Evolutionary conservation across 1,139 yeast species (phyloP), one percentile per base, ranked within the genome.

Genomic region (Scheffersomyces segobiensis): DNA sequence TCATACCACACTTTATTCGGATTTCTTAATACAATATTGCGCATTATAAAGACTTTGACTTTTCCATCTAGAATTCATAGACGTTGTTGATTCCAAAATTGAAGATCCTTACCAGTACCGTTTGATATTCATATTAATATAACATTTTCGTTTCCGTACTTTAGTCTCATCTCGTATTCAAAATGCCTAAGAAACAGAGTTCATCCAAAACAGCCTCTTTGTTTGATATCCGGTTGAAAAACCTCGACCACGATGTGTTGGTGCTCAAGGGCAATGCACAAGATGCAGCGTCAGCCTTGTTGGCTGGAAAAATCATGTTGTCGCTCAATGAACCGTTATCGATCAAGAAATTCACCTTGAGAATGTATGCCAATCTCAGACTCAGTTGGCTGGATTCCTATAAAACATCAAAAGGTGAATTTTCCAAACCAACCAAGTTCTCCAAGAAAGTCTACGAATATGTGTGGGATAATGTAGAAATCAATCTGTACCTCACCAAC

Each of bases 271-370:
- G 99, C 0, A 67, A 86, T 2, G 85, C 89, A 2, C 82, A 83
- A 53, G 95, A 88, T 57, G 97, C 98, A 0, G 83, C 92, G 0
- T 88, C 97, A 1, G 91, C 87, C 1, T 75, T 89, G 17, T 72
- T 95, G 48, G 77, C 88, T 0, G 99, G 99, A 5, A 86, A 86
- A 24, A 87, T 95, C 24, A 95, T 90, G 0, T 74, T 95, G 46
- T 84, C 96, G 0, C 86, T 91, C 0, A 79, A 83, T 42, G 98
- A 95, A 64, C 92, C 97, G 0, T 76, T 92, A 60, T 77, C 86
- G 8, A 81, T 95, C 55, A 88, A 85, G 67, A 84, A 83, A 65
- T 72, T 95, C 60, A 73, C 85, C 6, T 74, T 95, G 57, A 80
- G 87, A 61, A 73, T 95, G 42, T 83, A 85, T 60, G 90, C 95